A percentile compares a stretch with the other conserved stretches of the same genome.
These are phyloP conservation scores for Mycena sanguinolenta DNA, from an alignment of 768 basidiomycete genomes.

Conservation along the genomic window DNA sequence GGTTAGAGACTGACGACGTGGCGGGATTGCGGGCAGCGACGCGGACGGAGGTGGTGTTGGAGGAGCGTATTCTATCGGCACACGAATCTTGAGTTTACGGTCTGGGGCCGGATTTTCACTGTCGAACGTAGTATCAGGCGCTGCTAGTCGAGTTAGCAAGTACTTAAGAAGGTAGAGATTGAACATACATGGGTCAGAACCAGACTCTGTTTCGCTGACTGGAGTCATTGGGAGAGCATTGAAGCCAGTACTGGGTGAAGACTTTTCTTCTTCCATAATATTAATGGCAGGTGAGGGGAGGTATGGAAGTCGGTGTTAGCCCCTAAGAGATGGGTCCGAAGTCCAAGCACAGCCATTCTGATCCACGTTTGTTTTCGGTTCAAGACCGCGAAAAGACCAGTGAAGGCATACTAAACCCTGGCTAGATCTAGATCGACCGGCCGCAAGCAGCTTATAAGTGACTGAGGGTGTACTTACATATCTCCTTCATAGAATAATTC, in stretches of 20 bases:
- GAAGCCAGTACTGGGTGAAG: background rate
- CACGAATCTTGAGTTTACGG: slow-evolving; percentile 31
- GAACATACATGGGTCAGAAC: slow-evolving; percentile 3
- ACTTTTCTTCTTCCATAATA: slow-evolving; percentile 3
- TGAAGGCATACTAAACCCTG: too few relatives aligned
- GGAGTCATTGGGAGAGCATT: slow-evolving; percentile 20
- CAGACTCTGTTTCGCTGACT: slow-evolving; percentile 14
- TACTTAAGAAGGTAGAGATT: background rate
- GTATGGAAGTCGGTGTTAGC: background rate
- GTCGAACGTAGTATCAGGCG: background rate
- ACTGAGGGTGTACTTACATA: too few relatives aligned
- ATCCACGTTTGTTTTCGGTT: background rate
- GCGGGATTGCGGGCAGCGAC: slow-evolving; percentile 25
- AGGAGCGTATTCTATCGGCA: slow-evolving; percentile 32
- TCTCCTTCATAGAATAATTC: too few relatives aligned
- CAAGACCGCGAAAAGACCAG: background rate
- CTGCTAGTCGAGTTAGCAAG: background rate
- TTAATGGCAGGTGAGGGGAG: background rate
- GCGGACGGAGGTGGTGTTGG: slow-evolving; percentile 34
- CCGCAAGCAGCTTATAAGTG: background rate
- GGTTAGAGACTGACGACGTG: slow-evolving; percentile 18
- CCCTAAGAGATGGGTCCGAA: background rate
- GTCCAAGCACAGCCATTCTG: background rate
- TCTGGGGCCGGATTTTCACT: background rate
- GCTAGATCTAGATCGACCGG: too few relatives aligned